Conservation (phyloP, 2,329 filamentous ascomycete genomes). For the Aciculosporium take region DNA sequence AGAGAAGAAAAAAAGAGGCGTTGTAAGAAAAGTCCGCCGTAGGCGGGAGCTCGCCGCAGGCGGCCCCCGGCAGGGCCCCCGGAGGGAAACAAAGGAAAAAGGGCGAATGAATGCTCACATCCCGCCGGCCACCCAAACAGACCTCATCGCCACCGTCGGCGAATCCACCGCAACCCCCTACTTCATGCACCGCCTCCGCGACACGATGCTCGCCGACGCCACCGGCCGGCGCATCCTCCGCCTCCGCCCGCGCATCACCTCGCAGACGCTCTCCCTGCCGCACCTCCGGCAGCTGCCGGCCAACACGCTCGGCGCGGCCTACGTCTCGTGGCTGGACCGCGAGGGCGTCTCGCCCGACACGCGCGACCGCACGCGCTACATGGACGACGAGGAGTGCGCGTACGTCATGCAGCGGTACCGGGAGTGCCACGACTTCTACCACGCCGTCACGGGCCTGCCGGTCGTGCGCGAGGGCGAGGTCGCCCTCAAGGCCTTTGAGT, state of each 20-base stretch:
- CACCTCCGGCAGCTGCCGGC: slow-evolving; percentile 57
- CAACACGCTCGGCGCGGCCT: slow-evolving; percentile 66
- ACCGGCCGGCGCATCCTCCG: slow-evolving; percentile 86
- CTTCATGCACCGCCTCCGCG: slow-evolving; percentile 82
- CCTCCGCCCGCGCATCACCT: slow-evolving; percentile 78
- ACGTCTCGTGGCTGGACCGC: slow-evolving; percentile 81
- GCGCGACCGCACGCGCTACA: slow-evolving; percentile 66
- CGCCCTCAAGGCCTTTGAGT: slow-evolving; percentile 96
- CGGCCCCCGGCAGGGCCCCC: not conserved
- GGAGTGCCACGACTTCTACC: slow-evolving; percentile 96
- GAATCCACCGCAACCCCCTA: slow-evolving; percentile 90
- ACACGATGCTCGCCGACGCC: slow-evolving; percentile 73
- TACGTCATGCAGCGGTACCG: slow-evolving; percentile 98
- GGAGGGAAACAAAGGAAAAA: too few species aligned
- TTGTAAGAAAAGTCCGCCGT: too few species aligned
- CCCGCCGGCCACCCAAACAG: too few species aligned
- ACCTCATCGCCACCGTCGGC: slow-evolving; percentile 87
- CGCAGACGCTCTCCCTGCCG: slow-evolving; percentile 50
- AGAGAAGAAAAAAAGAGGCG: too few species aligned
- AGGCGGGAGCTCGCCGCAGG: not conserved
- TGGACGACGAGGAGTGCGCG: slow-evolving; percentile 88
- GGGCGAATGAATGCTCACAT: too few species aligned
- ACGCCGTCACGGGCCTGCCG: slow-evolving; percentile 81
- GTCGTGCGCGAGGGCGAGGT: slow-evolving; percentile 91
- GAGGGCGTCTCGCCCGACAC: slow-evolving; percentile 92